A percentile compares a stretch with the other conserved stretches of the same genome.
Evolutionary conservation across 805 yeast species (phyloP).

Genomic region (Ogataea corticis): DNA sequence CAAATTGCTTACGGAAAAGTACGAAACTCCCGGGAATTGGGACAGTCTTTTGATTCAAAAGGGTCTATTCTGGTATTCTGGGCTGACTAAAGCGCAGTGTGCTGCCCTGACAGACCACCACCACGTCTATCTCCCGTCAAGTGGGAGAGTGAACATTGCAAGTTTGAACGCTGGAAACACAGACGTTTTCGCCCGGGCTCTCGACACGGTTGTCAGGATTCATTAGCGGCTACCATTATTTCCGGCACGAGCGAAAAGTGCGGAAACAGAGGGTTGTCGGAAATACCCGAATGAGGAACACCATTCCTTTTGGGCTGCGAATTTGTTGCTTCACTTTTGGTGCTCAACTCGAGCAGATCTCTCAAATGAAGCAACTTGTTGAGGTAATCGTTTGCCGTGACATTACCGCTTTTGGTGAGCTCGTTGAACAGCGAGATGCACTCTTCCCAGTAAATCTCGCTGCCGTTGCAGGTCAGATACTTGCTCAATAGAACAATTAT

Average conservation of each 20-base stretch:
- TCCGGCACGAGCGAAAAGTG: too few relatives aligned
- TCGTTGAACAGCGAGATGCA: conserved; percentile 6
- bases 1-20: conserved; percentile 31
- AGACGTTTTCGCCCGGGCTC: conserved; percentile 38
- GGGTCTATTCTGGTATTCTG: conserved; percentile 48
- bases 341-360: neutral
- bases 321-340: too few relatives aligned
- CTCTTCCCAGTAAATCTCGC: neutral
- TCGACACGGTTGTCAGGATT: conserved; percentile 28
- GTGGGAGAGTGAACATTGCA: conserved; percentile 47
- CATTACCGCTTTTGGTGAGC: conserved; percentile 11
- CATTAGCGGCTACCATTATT: neutral
- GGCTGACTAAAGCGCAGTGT: conserved; percentile 38
- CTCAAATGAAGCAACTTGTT: conserved; percentile 7
- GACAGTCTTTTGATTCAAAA: conserved; percentile 36
- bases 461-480: neutral
- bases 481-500: conserved; percentile 4
- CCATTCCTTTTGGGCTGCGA: too few relatives aligned
- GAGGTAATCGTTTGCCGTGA: conserved; percentile 10
- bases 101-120: conserved; percentile 34
- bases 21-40: conserved; percentile 48
- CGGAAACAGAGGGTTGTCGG: neutral
- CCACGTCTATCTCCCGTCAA: conserved; percentile 40
- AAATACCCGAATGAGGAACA: neutral
- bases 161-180: conserved; percentile 42